These are phyloP conservation scores for Tolypocladium cylindrosporum DNA, from an alignment of 2,329 filamentous ascomycete species.

Conservation along the genomic window DNA sequence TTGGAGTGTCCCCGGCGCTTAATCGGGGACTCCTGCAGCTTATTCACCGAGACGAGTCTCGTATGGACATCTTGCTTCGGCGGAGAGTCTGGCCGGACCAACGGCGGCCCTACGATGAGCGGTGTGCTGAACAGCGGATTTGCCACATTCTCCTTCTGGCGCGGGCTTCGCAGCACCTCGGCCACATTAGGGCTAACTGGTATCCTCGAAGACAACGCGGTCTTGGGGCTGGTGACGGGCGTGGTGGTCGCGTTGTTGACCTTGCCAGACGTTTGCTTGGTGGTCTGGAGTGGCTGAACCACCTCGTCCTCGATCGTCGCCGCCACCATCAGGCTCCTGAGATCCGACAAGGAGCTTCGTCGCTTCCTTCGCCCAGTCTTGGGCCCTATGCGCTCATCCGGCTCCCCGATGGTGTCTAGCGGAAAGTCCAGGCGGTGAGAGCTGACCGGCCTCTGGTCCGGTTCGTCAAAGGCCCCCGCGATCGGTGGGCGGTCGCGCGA, in stretches of 20 bases:
- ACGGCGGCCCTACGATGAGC: slow-evolving; percentile 1
- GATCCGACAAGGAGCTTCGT: slow-evolving; percentile 82
- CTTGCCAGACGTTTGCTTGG: slow-evolving; percentile 45
- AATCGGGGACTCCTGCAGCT: slow-evolving; percentile 11
- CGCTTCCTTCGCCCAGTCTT: slow-evolving; percentile 62
- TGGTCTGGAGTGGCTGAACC: slow-evolving; percentile 39
- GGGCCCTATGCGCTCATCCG: slow-evolving; percentile 27
- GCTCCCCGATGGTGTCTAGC: slow-evolving; percentile 51
- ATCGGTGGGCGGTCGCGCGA: slow-evolving; percentile 53
- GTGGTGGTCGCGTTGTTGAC: slow-evolving; percentile 31
- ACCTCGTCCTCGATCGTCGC: slow-evolving; percentile 36
- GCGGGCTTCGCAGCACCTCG: slow-evolving; percentile 28
- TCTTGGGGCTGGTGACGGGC: slow-evolving; percentile 26
- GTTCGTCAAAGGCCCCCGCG: slow-evolving; percentile 52
- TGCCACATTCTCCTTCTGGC: slow-evolving; percentile 33
- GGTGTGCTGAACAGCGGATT: slow-evolving; percentile 11
- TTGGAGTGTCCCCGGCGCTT: slow-evolving; percentile 32
- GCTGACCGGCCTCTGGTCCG: slow-evolving; percentile 42
- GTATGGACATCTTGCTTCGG: slow-evolving; percentile 7
- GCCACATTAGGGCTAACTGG: slow-evolving; percentile 36
- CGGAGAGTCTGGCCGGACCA: slow-evolving; percentile 5
- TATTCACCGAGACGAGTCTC: slow-evolving; percentile 8
- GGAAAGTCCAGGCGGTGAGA: slow-evolving; percentile 45
- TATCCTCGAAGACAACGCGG: slow-evolving; percentile 37
- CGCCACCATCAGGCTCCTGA: slow-evolving; percentile 58